These are phyloP conservation scores for Xylaria sp. DNA, from an alignment of 2,329 filamentous ascomycete species.

Conservation along the genomic window DNA sequence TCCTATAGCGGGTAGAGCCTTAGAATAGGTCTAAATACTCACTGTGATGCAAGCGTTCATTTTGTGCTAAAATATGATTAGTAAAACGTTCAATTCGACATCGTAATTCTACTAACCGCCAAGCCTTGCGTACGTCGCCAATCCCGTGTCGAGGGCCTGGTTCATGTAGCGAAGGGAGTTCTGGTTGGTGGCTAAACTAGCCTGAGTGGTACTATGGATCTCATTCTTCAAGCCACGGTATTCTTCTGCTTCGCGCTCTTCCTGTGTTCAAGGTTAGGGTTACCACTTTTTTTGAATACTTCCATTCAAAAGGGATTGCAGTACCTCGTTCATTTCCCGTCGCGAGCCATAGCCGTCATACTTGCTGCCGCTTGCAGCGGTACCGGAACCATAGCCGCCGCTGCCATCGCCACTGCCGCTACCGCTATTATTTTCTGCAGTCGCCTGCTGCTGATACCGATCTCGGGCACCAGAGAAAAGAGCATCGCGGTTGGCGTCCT, in stretches of 20 bases:
- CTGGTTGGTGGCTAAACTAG: conserved; percentile 72
- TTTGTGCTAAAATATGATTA: conserved; percentile 63
- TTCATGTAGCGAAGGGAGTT: conserved; percentile 75
- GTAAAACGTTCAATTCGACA: neutral
- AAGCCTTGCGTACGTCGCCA: conserved; percentile 76
- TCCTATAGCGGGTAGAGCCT: neutral
- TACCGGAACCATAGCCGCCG: conserved; percentile 36
- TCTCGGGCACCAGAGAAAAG: conserved; percentile 61
- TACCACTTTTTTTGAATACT: neutral
- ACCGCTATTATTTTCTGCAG: neutral
- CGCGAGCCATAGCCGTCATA: conserved; percentile 72
- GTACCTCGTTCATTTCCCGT: conserved; percentile 76
- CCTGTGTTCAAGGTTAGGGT: conserved; percentile 48
- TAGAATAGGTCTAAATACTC: conserved; percentile 9
- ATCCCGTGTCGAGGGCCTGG: conserved; percentile 75
- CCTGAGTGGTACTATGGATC: conserved; percentile 79
- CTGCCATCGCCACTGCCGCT: conserved; percentile 8
- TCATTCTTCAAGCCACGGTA: conserved; percentile 62
- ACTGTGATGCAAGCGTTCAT: conserved; percentile 80
- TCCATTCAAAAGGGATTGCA: neutral
- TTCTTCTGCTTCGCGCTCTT: conserved; percentile 74
- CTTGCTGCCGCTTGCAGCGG: conserved; percentile 37
- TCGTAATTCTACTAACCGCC: conserved; percentile 52
- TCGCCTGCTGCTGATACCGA: conserved; percentile 42
- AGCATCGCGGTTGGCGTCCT: conserved; percentile 67